Evolutionary conservation across 2,329 filamentous ascomycete genomes (phyloP), one percentile per base, ranked within the genome.

Genomic region (Ambrosiella xylebori): DNA sequence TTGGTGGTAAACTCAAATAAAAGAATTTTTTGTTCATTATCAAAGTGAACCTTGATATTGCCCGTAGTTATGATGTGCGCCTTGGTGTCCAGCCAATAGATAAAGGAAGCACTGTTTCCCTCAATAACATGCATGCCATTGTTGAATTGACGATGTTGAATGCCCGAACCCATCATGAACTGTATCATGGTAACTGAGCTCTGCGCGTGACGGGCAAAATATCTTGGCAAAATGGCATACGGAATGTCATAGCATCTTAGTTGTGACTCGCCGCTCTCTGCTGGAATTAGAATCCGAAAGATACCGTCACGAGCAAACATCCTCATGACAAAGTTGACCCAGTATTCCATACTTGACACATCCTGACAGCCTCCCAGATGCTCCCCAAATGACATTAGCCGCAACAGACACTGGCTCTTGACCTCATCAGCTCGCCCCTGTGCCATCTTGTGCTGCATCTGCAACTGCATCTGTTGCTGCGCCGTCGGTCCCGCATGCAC

Each of bases 121-220:
- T 88, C 85, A 19, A 96, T 84, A 64, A 83, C 83, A 65, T 86
- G 82, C 51, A 80, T 81, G 0, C 70, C 70, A 1, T 72, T 75
- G 1, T 75, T 36, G 35, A 39, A 49, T 11, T 38, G 52, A 6
- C 38, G 12, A 8, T 54, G 39, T 5, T 54, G 19, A 27, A 57
- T 38, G 15, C 39, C 7, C 74, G 65, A 81, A 64, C 95, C 89
- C 65, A 95, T 78, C 19, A 89, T 81, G 67, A 97, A 78, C 68
- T 95, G 88, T 64, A 97, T 87, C 57, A 83, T 87, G 64, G 80
- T 85, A 58, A 96, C 83, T 6, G 89, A 90, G 61, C 88, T 91
- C 59, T 85, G 84, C 67, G 93, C 96, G 65, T 95, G 85, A 0
- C 88, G 90, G 65, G 86, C 82, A 68, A 95, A 96, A 69, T 93